Evolutionary conservation across 1,284 basidiomycete species (phyloP).

Genomic region (Boletus subluridellus): DNA sequence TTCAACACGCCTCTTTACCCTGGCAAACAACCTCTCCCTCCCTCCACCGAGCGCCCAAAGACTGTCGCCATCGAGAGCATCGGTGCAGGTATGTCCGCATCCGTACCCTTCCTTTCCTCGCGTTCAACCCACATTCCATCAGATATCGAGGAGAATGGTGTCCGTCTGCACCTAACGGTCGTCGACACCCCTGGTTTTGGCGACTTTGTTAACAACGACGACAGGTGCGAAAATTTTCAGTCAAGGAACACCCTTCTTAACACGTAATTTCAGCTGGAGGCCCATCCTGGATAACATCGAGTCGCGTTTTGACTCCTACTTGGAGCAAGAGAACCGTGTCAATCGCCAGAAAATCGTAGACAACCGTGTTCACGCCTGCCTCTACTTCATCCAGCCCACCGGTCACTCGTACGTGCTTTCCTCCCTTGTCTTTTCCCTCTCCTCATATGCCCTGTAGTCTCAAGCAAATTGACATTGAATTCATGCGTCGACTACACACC

Average conservation of each 20-base stretch:
- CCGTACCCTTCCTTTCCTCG: not conserved
- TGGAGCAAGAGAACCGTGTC: constrained; percentile 97
- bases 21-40: constrained; percentile 77
- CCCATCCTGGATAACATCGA: constrained; percentile 97
- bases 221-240: constrained; percentile 57
- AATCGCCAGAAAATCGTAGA: constrained; percentile 85
- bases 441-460: constrained; percentile 50
- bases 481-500: constrained; percentile 93
- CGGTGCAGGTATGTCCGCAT: constrained; percentile 68
- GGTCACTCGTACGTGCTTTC: constrained; percentile 80
- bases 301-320: constrained; percentile 90
- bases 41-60: constrained; percentile 82
- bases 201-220: constrained; percentile 97
- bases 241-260: constrained; percentile 5
- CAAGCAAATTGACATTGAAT: constrained; percentile 95
- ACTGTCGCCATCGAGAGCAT: constrained; percentile 97
- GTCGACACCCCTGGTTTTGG: constrained; percentile 97
- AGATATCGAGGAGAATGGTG: constrained; percentile 98
- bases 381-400: constrained; percentile 97
- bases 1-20: constrained; percentile 95
- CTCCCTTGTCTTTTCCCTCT: not conserved
- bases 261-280: constrained; percentile 70
- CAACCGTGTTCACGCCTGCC: constrained; percentile 89
- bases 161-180: constrained; percentile 91
- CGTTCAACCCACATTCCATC: constrained; percentile 27